Percentiles rank a stretch among this genome's conserved stretches.
Conservation (phyloP, 202 grass and related monocot species). For the Digitaria exilis region DNA sequence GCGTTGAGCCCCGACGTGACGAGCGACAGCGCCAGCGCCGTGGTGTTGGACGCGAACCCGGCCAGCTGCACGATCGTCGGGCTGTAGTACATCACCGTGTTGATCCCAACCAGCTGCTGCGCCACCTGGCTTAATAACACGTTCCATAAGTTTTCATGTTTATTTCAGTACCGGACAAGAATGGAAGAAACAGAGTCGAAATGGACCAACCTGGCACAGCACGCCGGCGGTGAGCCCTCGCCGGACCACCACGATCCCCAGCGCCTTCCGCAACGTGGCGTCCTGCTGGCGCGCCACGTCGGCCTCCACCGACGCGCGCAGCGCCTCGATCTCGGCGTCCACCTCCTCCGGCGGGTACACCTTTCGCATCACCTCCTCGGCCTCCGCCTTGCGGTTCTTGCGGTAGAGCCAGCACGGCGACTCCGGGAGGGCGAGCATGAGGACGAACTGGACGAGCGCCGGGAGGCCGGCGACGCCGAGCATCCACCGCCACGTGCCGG, state of each 20-base stretch:
- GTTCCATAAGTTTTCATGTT: no score
- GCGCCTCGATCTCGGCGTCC: constrained; percentile 48
- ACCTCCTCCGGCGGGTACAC: constrained; percentile 52
- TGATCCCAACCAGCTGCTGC: constrained; percentile 92
- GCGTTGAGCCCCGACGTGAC: constrained; percentile 80
- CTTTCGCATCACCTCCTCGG: constrained; percentile 48
- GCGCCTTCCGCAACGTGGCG: constrained; percentile 32
- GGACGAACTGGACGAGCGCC: constrained; percentile 67
- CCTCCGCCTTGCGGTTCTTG: constrained; percentile 51
- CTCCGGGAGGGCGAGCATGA: constrained; percentile 78
- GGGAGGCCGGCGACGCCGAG: constrained; percentile 77
- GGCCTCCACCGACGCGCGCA: constrained; percentile 57
- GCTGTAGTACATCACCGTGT: constrained; percentile 97
- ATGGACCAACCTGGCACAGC: no score
- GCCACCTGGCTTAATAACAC: constrained; percentile 84
- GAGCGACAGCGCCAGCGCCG: constrained; percentile 71
- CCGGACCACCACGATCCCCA: constrained; percentile 44
- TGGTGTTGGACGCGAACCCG: constrained; percentile 83
- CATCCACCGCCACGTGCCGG: constrained; percentile 90
- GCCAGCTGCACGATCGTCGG: constrained; percentile 87
- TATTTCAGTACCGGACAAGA: no score
- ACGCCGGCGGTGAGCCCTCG: constrained; percentile 62
- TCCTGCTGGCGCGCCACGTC: constrained; percentile 36
- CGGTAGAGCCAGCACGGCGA: constrained; percentile 87
- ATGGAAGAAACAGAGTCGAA: no score